Percentiles rank a stretch among this genome's conserved stretches.
These are phyloP conservation scores for Taiozyma sp. DNA, from an alignment of 1,139 yeast species.

Conservation along the genomic window DNA sequence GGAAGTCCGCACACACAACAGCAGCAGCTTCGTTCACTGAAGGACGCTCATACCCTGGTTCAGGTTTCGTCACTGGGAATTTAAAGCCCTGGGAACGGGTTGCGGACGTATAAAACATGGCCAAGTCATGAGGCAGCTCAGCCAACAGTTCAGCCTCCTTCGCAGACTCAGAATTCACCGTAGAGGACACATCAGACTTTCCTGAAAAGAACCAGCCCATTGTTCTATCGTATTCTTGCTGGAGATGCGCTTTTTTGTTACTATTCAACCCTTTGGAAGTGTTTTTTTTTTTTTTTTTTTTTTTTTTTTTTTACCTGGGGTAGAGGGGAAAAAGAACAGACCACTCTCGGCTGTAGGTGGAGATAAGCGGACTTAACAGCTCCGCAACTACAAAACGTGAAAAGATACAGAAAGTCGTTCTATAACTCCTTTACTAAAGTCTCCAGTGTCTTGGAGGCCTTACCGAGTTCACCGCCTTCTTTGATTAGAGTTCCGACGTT, in stretches of 20 bases:
- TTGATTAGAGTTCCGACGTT: slow-evolving; percentile 51
- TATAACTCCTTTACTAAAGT: slow-evolving; percentile 18
- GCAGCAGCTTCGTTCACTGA: slow-evolving; percentile 7
- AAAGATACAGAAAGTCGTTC: not conserved
- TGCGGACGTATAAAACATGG: not conserved
- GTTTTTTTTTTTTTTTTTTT: not conserved
- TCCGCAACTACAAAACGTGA: not conserved
- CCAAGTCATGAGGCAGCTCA: slow-evolving; percentile 2
- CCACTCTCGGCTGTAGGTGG: not conserved
- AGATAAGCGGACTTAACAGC: not conserved
- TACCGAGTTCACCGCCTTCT: slow-evolving; percentile 77
- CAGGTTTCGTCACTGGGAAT: not conserved
- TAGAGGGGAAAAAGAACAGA: not conserved
- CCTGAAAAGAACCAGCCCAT: slow-evolving; percentile 8
- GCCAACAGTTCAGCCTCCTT: not conserved
- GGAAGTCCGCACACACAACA: slow-evolving; percentile 24
- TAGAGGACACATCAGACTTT: not conserved
- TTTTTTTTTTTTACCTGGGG: too few relatives aligned
- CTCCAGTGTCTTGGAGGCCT: slow-evolving; percentile 41
- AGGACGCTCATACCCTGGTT: not conserved
- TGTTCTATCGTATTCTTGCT: not conserved
- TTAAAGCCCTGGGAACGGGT: not conserved
- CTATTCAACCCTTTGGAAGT: not conserved
- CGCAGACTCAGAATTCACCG: not conserved
- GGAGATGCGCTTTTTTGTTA: not conserved